phyloP scores from a whole-genome alignment of 2,329 filamentous ascomycete genomes.

The Alternaria hordeiaustralica region DNA sequence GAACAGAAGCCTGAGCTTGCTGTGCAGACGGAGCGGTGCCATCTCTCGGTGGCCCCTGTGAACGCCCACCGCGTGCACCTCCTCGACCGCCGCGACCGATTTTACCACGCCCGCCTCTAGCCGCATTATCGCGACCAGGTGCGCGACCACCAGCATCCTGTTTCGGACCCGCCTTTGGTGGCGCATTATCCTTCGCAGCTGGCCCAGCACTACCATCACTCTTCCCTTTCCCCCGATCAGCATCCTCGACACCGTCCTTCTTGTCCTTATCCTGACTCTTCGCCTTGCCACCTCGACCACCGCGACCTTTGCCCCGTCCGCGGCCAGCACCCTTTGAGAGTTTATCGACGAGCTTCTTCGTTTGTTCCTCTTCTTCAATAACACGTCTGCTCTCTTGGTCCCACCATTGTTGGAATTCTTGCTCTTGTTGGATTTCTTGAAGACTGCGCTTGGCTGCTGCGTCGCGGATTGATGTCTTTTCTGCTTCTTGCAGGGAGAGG shows the following conservation, averaged over 20 bases:
- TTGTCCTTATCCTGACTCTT: slow-evolving; percentile 39
- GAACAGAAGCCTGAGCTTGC: background rate
- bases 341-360: slow-evolving; percentile 46
- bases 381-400: slow-evolving; percentile 79
- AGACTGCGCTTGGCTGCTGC: slow-evolving; percentile 86
- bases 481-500: slow-evolving; percentile 81
- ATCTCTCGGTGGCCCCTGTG: slow-evolving; percentile 21
- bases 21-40: background rate
- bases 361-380: slow-evolving; percentile 63
- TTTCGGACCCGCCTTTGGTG: slow-evolving; percentile 14
- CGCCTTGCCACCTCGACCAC: slow-evolving; percentile 13
- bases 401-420: slow-evolving; percentile 98
- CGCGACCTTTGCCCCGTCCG: slow-evolving; percentile 36
- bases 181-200: background rate
- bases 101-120: slow-evolving; percentile 25
- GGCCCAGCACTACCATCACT: slow-evolving; percentile 14
- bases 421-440: slow-evolving; percentile 94
- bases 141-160: slow-evolving; percentile 11
- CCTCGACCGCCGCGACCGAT: slow-evolving; percentile 29
- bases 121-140: slow-evolving; percentile 5
- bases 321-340: slow-evolving; percentile 27
- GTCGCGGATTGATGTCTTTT: slow-evolving; percentile 82
- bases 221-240: slow-evolving; percentile 22
- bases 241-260: slow-evolving; percentile 25
- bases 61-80: slow-evolving; percentile 32